phyloP scores from a whole-genome alignment of 495 filamentous ascomycete genomes.

The Melanomma pulvis-pyrius region DNA sequence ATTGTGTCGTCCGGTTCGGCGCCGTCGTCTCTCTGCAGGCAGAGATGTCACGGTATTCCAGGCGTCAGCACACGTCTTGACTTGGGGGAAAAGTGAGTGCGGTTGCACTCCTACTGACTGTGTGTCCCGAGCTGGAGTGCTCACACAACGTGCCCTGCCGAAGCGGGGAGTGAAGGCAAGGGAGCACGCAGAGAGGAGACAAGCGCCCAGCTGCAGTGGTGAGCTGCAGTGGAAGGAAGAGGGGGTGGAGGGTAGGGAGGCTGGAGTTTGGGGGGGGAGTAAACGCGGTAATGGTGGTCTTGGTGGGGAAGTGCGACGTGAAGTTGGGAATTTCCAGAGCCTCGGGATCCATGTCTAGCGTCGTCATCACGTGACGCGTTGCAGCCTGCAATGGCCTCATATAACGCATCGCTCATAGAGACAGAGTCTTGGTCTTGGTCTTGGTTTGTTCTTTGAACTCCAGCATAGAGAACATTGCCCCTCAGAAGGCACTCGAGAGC shows the following conservation, averaged over 20 bases:
- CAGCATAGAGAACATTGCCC: too few species aligned
- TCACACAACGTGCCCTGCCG: not conserved
- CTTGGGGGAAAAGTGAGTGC: constrained; percentile 1
- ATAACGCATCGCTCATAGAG: too few species aligned
- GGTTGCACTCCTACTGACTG: constrained; percentile 27
- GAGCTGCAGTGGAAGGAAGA: not conserved
- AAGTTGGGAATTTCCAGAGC: too few species aligned
- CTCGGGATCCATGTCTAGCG: too few species aligned
- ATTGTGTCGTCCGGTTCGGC: constrained; percentile 2
- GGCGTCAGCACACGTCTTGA: constrained; percentile 14
- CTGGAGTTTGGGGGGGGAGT: not conserved
- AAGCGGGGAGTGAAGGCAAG: constrained; percentile 5
- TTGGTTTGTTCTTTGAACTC: too few species aligned
- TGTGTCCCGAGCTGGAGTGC: constrained; percentile 13
- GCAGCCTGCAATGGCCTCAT: too few species aligned
- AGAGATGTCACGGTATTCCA: constrained; percentile 1
- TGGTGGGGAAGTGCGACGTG: too few species aligned
- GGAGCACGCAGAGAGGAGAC: constrained; percentile 12
- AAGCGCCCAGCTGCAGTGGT: not conserved
- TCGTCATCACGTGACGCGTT: too few species aligned
- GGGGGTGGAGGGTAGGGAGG: not conserved
- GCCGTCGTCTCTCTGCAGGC: not conserved
- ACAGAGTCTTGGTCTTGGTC: too few species aligned
- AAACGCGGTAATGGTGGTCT: too few species aligned
- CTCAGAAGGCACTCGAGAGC: too few species aligned